Evolutionary conservation across 1,284 basidiomycete genomes (phyloP).

Genomic region (Phellinidium pouzarii): DNA sequence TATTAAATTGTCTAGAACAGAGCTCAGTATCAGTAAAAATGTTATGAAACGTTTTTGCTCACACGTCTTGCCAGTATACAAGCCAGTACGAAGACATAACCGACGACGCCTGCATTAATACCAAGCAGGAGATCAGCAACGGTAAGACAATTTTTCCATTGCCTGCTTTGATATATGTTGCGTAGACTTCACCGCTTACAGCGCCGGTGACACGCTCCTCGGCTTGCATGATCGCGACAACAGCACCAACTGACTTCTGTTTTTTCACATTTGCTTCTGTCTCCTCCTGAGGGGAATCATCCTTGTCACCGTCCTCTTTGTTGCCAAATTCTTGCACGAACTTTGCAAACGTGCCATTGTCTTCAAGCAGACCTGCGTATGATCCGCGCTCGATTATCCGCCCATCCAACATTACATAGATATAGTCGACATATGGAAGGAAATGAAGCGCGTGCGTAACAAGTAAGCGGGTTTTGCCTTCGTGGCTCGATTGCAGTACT

Average conservation of each 20-base stretch:
- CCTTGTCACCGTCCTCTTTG: conserved; percentile 34
- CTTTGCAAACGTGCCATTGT: conserved; percentile 62
- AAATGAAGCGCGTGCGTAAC: conserved; percentile 83
- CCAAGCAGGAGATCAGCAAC: conserved; percentile 42
- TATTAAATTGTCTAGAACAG: conserved; percentile 2
- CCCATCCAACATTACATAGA: conserved; percentile 67
- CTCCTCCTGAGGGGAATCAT: conserved; percentile 29
- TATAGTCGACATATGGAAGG: conserved; percentile 71
- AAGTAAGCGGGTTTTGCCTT: conserved; percentile 74
- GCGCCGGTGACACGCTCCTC: conserved; percentile 58
- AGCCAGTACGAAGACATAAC: conserved; percentile 69
- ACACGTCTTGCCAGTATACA: conserved; percentile 65
- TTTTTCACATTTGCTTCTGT: conserved; percentile 25
- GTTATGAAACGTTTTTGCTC: conserved; percentile 14
- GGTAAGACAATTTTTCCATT: conserved; percentile 50
- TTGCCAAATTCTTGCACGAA: conserved; percentile 65
- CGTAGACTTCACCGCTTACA: conserved; percentile 45
- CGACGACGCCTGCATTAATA: conserved; percentile 50
- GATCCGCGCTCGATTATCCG: conserved; percentile 72
- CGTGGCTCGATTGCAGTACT: conserved; percentile 35
- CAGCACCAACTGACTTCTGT: conserved; percentile 3
- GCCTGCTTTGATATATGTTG: conserved; percentile 47
- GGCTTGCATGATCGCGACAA: conserved; percentile 33
- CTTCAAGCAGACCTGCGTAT: conserved; percentile 59
- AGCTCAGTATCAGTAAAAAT: neutral